Conservation (phyloP, 1,284 basidiomycete genomes). For the Malassezia pachydermatis region DNA sequence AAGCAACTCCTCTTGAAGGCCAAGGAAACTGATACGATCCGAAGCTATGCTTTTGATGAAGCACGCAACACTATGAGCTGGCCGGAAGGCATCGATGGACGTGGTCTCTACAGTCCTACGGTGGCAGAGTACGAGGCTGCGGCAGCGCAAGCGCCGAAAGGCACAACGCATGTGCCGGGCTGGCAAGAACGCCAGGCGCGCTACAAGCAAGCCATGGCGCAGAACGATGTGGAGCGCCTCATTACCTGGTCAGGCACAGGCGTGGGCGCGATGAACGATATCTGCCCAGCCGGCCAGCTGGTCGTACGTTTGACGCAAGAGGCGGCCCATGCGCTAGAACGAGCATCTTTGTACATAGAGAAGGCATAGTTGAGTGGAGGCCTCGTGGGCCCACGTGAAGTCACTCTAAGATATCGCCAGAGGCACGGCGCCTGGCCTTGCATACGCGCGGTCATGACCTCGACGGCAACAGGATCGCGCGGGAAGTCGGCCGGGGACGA, state of each 20-base stretch:
- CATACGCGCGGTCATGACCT: not conserved
- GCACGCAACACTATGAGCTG: slow-evolving; percentile 40
- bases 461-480: slow-evolving; percentile 1
- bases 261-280: slow-evolving; percentile 28
- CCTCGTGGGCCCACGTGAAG: slow-evolving; percentile 3
- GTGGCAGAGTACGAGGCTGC: slow-evolving; percentile 34
- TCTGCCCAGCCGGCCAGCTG: slow-evolving; percentile 26
- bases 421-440: not conserved
- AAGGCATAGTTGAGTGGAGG: not conserved
- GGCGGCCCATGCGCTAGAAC: slow-evolving; percentile 11
- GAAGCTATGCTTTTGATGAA: slow-evolving; percentile 41
- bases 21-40: slow-evolving; percentile 22
- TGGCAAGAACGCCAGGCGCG: slow-evolving; percentile 23
- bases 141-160: slow-evolving; percentile 13
- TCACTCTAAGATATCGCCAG: not conserved
- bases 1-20: slow-evolving; percentile 31
- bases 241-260: slow-evolving; percentile 45
- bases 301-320: slow-evolving; percentile 23
- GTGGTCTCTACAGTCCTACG: slow-evolving; percentile 34
- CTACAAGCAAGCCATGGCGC: slow-evolving; percentile 31
- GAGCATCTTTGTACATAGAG: not conserved
- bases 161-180: too few species aligned
- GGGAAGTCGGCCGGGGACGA: slow-evolving; percentile 6
- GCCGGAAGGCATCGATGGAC: slow-evolving; percentile 39
- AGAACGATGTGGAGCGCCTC: slow-evolving; percentile 28